Conservation (phyloP, 805 yeast genomes). For the Soucietia sequanensis region DNA sequence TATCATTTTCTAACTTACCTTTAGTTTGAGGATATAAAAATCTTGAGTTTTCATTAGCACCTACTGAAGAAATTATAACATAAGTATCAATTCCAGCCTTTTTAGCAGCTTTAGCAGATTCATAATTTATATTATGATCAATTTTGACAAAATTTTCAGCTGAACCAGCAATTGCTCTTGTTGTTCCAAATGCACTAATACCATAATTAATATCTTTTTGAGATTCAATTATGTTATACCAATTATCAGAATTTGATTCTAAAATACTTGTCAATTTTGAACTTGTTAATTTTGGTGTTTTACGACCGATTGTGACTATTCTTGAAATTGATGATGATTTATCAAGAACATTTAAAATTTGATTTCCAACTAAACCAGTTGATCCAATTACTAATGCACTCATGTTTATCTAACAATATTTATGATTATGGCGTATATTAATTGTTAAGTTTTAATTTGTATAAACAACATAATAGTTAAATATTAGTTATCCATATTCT, state of each 20-base stretch:
- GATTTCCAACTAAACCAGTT: conserved; percentile 75
- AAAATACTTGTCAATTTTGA: conserved; percentile 38
- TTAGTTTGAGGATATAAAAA: conserved; percentile 66
- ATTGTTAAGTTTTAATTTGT: too few relatives aligned
- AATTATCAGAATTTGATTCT: conserved; percentile 46
- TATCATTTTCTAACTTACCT: conserved; percentile 72
- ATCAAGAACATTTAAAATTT: conserved; percentile 48
- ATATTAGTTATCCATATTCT: too few relatives aligned
- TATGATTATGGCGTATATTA: too few relatives aligned
- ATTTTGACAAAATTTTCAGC: conserved; percentile 66
- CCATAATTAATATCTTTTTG: conserved; percentile 39
- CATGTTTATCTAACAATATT: too few relatives aligned
- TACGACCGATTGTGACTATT: conserved; percentile 53
- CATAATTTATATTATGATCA: conserved; percentile 71
- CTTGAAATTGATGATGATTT: conserved; percentile 32
- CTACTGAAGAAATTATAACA: conserved; percentile 63
- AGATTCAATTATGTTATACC: conserved; percentile 45
- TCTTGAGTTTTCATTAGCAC: conserved; percentile 59
- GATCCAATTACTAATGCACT: conserved; percentile 53
- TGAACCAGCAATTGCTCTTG: conserved; percentile 69
- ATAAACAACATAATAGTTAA: too few relatives aligned
- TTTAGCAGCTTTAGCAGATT: conserved; percentile 71
- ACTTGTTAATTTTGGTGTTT: conserved; percentile 31
- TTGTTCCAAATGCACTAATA: conserved; percentile 74
- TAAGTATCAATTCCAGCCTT: conserved; percentile 65